Conservation (phyloP, 306 rosid genomes). For the Cucumis cinereus region DNA sequence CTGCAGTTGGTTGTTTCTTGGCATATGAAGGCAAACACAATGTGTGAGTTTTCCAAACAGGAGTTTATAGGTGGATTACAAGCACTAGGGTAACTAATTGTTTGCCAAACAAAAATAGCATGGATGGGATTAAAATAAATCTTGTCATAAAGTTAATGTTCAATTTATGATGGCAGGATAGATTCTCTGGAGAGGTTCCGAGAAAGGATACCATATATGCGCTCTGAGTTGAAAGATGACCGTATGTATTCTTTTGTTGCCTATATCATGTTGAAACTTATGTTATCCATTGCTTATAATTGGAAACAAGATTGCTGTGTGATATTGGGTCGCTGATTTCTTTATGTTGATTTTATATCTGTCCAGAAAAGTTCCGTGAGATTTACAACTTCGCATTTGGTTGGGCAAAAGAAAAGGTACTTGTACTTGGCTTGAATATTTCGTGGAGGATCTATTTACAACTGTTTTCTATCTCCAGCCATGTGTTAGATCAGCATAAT, state of each 20-base stretch:
- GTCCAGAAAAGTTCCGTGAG: slow-evolving; percentile 87
- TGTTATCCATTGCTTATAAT: neutral
- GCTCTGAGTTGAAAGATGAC: slow-evolving; percentile 90
- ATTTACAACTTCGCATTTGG: slow-evolving; percentile 94
- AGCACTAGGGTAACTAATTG: slow-evolving; percentile 57
- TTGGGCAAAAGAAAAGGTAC: slow-evolving; percentile 99
- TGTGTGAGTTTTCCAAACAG: slow-evolving; percentile 97
- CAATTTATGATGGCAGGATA: slow-evolving; percentile 52
- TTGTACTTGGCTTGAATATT: neutral
- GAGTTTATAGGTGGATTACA: slow-evolving; percentile 85
- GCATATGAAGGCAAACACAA: slow-evolving; percentile 99
- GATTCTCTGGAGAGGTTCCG: slow-evolving; percentile 84
- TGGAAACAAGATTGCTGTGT: neutral
- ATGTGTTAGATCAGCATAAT: neutral
- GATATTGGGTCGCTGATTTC: neutral
- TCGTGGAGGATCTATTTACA: neutral
- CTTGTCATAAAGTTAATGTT: neutral
- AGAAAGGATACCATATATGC: slow-evolving; percentile 84
- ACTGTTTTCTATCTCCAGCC: neutral
- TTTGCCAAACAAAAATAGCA: neutral
- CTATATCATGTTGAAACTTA: neutral
- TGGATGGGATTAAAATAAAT: neutral
- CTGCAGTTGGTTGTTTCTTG: slow-evolving; percentile 96
- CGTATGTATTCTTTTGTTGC: slow-evolving; percentile 33
- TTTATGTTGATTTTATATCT: slow-evolving; percentile 12